These are phyloP conservation scores for Arctium minus DNA, from an alignment of 129 eudicot genomes.

Conservation along the genomic window DNA sequence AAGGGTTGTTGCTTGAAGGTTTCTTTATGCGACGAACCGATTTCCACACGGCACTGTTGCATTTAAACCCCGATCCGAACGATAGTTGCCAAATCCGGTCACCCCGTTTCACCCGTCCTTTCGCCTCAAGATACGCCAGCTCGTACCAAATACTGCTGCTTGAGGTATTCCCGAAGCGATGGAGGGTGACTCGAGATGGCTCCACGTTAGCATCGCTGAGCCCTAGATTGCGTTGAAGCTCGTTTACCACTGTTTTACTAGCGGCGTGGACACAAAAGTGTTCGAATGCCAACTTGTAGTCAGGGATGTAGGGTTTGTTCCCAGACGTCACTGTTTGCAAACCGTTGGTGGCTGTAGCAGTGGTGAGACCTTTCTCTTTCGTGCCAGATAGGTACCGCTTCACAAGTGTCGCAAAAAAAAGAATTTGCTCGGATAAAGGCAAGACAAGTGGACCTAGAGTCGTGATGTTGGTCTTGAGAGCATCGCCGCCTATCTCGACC, in stretches of 20 bases:
- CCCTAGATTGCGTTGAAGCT: conserved; percentile 83
- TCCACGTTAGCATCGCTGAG: conserved; percentile 83
- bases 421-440: conserved; percentile 89
- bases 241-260: conserved; percentile 84
- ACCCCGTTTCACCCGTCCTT: conserved; percentile 61
- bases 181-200: conserved; percentile 69
- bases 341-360: neutral
- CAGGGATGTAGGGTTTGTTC: conserved; percentile 85
- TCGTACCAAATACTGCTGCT: conserved; percentile 99
- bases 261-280: conserved; percentile 95
- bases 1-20: conserved; percentile 63
- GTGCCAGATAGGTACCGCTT: conserved; percentile 46
- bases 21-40: conserved; percentile 56
- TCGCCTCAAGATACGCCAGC: conserved; percentile 89
- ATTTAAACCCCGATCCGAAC: conserved; percentile 93
- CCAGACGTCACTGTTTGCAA: conserved; percentile 12
- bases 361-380: conserved; percentile 6
- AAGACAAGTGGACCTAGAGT: conserved; percentile 88
- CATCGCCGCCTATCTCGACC: conserved; percentile 83
- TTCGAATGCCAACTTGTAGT: conserved; percentile 94
- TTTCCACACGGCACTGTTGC: conserved; percentile 94
- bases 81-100: conserved; percentile 92
- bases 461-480: conserved; percentile 92
- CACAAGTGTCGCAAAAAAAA: conserved; percentile 64
- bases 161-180: conserved; percentile 91